These are phyloP conservation scores for Macrolepiota albuminosa DNA, from an alignment of 768 basidiomycete species.

Conservation along the genomic window DNA sequence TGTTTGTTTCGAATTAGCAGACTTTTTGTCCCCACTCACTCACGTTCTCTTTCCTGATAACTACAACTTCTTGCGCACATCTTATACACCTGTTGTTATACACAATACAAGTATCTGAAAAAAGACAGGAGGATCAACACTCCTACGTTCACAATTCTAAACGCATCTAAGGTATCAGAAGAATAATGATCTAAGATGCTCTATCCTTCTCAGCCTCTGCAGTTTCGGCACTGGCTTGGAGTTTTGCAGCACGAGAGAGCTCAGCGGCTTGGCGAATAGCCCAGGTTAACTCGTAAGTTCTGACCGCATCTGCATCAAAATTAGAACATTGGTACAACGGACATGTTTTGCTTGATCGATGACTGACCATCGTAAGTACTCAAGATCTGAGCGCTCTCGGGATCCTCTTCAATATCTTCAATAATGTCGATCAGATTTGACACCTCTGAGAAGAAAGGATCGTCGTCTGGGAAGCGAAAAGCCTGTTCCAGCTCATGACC, in stretches of 20 bases:
- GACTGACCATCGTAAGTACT: slow-evolving; percentile 75
- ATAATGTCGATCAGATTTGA: slow-evolving; percentile 88
- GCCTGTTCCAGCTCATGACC: slow-evolving; percentile 75
- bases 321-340: slow-evolving; percentile 1
- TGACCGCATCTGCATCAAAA: slow-evolving; percentile 60
- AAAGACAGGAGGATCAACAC: neutral
- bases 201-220: slow-evolving; percentile 15
- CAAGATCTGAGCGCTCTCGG: slow-evolving; percentile 75
- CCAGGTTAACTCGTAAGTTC: slow-evolving; percentile 91
- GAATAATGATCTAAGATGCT: neutral
- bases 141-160: neutral
- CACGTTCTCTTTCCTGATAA: neutral
- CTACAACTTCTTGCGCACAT: neutral
- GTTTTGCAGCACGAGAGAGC: slow-evolving; percentile 46
- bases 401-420: slow-evolving; percentile 86
- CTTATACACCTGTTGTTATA: neutral
- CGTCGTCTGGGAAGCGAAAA: slow-evolving; percentile 72
- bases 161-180: neutral
- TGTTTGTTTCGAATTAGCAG: neutral
- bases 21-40: too few relatives aligned
- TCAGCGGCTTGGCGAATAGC: slow-evolving; percentile 83
- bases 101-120: neutral
- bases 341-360: neutral
- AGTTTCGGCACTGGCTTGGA: slow-evolving; percentile 29
- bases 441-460: slow-evolving; percentile 91